phyloP scores from a whole-genome alignment of 2,329 filamentous ascomycete species.

The Fusarium drepaniforme region DNA sequence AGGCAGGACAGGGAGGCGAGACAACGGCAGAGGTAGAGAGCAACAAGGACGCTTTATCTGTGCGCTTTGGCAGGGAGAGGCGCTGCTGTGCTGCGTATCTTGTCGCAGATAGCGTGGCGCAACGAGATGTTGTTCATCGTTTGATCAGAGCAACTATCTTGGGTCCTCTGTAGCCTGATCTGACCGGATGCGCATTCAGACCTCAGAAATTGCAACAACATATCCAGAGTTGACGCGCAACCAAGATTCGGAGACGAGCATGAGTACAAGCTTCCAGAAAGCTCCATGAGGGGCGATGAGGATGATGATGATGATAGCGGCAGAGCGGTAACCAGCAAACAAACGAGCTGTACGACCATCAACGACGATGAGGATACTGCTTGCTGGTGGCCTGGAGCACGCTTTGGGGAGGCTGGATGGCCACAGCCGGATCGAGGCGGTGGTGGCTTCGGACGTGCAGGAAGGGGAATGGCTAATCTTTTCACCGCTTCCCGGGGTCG shows the following conservation, averaged over 20 bases:
- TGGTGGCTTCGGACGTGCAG: conserved; percentile 25
- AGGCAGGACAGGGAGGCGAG: conserved; percentile 25
- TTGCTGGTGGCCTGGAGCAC: conserved; percentile 7
- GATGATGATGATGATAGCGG: conserved; percentile 4
- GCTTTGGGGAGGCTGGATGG: conserved; percentile 14
- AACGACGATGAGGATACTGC: conserved; percentile 14
- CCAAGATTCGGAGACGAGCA: background rate
- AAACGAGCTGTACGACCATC: conserved; percentile 12
- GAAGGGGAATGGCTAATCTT: conserved; percentile 38
- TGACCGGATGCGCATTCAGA: background rate
- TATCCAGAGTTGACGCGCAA: background rate
- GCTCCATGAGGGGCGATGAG: background rate
- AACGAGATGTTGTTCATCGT: background rate
- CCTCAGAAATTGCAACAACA: background rate
- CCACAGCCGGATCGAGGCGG: conserved; percentile 32
- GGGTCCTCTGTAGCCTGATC: background rate
- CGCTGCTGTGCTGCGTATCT: background rate
- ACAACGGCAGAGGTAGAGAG: conserved; percentile 19
- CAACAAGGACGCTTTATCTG: conserved; percentile 6
- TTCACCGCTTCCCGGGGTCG: conserved; percentile 40
- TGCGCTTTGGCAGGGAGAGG: background rate
- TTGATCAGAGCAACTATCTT: background rate
- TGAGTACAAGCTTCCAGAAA: background rate
- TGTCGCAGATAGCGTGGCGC: background rate
- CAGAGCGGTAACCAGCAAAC: conserved; percentile 7